Percentiles rank a stretch among this genome's conserved stretches.
These are phyloP conservation scores for Emericellopsis terricola DNA, from an alignment of 495 filamentous ascomycete genomes.

Conservation along the genomic window DNA sequence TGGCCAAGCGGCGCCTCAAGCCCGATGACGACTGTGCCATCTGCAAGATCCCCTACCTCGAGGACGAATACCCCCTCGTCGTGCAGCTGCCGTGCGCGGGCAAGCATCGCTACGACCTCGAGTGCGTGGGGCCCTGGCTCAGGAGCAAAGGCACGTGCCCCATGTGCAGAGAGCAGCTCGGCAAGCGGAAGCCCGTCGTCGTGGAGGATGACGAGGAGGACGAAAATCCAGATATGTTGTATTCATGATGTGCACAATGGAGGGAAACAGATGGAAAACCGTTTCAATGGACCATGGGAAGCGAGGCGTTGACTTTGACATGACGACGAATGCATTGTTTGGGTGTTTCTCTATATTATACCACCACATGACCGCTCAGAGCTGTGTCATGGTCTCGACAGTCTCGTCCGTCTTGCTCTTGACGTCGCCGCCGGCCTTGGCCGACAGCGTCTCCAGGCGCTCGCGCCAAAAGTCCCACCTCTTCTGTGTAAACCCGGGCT, in stretches of 20 bases:
- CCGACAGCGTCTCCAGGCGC: neutral
- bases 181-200: constrained; percentile 38
- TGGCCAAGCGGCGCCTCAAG: constrained; percentile 50
- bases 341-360: too few species aligned
- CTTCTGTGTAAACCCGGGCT: neutral
- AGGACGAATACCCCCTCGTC: constrained; percentile 65
- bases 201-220: constrained; percentile 32
- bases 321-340: too few species aligned
- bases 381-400: neutral
- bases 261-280: too few species aligned
- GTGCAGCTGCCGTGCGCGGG: constrained; percentile 73
- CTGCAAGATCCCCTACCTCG: constrained; percentile 66
- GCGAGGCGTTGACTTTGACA: too few species aligned
- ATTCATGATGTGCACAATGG: too few species aligned
- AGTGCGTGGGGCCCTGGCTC: constrained; percentile 91
- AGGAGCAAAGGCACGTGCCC: constrained; percentile 79
- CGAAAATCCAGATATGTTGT: constrained; percentile 55
- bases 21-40: constrained; percentile 63
- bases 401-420: constrained; percentile 1
- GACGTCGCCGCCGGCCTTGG: neutral
- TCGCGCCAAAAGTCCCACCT: constrained; percentile 1
- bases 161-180: constrained; percentile 63
- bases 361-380: too few species aligned
- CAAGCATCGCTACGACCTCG: constrained; percentile 73
- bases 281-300: too few species aligned